Base-by-base conservation (phyloP, 1,284 basidiomycete genomes). In the Sporisorium graminicola region DNA sequence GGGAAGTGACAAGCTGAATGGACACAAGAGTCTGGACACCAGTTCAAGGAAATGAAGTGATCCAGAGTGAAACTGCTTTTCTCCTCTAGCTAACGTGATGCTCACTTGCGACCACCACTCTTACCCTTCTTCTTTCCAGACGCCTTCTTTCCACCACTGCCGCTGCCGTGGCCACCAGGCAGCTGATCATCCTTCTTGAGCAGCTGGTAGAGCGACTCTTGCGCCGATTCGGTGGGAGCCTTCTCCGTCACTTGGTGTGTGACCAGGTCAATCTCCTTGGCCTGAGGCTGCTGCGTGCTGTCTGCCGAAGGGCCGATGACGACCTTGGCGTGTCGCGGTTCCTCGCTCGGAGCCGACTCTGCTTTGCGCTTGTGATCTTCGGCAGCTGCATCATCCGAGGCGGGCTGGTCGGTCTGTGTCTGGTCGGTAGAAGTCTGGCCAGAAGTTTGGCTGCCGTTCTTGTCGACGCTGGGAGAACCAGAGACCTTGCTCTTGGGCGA, bases 121-220 rank as follows among this genome's bases (percentile, higher is more conserved):
- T 63, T 65, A 20, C 31, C 37, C 60, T 69, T 69, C 53, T 67
- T 75, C 50, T 70, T 75, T 16, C 60, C 52, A n/a, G 43, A 29
- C 37, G 49, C 8, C 59, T 67, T 63, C 57, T 70, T 65, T 0
- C 26, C 58, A 40, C 49, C 66, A 26, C 16, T 51, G 31, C 43
- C 46, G 8, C 20, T 46, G 2, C 49, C 55, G n/a, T 20, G 35
- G 24, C 50, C 35, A 37, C 29, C 53, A 37, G 67, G 67, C 40
- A 74, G 35, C 60, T 72, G 53, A 29, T 67, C 62, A n/a, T 76
- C 76, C 51, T 73, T 72, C 58, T 74, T 74, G 26, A 78, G 58
- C 55, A 68, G 57, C 20, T 73, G 58, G 55, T 76, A 78, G 26
- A 78, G 68, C 29, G 68, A 73, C 35, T 55, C 42, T 49, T 69